Evolutionary conservation across 169 alveolate genomes (phyloP).

Genomic region (Cyclospora cayetanensis): DNA sequence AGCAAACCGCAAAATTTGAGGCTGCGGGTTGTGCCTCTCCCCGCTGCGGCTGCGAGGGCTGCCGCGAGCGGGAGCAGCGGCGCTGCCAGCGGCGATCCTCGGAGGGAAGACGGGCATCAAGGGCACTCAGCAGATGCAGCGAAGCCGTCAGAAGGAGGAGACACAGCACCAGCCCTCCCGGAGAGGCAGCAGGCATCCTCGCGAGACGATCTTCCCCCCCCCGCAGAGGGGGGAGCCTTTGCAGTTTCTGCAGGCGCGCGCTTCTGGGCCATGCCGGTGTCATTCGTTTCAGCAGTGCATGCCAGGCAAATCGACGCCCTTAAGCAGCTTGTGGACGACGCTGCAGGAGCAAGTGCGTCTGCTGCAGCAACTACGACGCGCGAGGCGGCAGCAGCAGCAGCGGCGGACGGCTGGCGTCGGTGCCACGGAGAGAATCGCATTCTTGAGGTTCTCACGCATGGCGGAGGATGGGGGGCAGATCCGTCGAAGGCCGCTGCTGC

Average conservation of each 20-base stretch:
- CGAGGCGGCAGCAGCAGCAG: conserved; percentile 1
- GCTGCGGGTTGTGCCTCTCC: conserved; percentile 6
- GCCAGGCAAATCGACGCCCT: conserved; percentile 33
- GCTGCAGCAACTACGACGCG: neutral
- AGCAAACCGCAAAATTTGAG: conserved; percentile 5
- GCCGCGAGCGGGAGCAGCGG: neutral
- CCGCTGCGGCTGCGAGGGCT: neutral
- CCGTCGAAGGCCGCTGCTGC: too few species aligned
- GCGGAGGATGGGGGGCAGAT: too few species aligned
- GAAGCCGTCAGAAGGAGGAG: neutral
- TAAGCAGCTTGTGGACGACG: neutral
- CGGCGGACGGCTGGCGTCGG: neutral
- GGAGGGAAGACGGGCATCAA: too few species aligned
- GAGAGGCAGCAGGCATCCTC: neutral
- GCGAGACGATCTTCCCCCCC: too few species aligned
- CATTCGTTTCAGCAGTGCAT: conserved; percentile 45
- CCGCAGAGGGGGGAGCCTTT: neutral
- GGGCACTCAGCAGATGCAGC: neutral
- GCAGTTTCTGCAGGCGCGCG: conserved; percentile 43
- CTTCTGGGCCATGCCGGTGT: conserved; percentile 67
- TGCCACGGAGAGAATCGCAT: too few species aligned
- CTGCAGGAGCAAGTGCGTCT: neutral
- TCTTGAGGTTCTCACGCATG: neutral
- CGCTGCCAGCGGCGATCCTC: too few species aligned
- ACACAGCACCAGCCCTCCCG: neutral